These are phyloP conservation scores for Catharanthus roseus DNA, from an alignment of 257 asterid genomes.

Conservation along the genomic window DNA sequence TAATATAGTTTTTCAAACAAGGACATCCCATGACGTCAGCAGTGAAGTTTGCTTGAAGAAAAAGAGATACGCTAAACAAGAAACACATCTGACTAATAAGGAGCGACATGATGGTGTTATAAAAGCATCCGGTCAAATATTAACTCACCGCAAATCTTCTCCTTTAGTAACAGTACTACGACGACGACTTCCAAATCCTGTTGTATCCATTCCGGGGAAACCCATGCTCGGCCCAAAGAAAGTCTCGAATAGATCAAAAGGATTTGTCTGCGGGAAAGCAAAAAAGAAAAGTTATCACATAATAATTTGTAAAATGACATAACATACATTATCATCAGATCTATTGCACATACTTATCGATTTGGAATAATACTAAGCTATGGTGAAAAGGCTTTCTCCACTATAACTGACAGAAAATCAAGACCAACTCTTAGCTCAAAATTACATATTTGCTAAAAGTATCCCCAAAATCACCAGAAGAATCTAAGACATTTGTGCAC, in stretches of 20 bases:
- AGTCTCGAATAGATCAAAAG: conserved; percentile 96
- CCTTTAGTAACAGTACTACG: conserved; percentile 84
- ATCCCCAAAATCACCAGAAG: neutral
- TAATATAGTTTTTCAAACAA: neutral
- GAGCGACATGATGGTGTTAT: neutral
- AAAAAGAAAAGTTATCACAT: conserved; percentile 6
- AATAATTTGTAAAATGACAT: neutral
- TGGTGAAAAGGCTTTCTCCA: neutral
- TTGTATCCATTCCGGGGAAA: conserved; percentile 73
- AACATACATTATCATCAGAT: neutral
- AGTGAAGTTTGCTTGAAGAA: neutral
- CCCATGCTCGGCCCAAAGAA: conserved; percentile 94
- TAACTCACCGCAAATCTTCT: conserved; percentile 95
- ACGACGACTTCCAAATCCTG: conserved; percentile 75
- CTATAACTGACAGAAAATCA: neutral
- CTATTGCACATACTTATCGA: neutral
- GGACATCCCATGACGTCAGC: neutral
- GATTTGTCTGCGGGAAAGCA: conserved; percentile 64
- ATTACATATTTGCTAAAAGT: neutral
- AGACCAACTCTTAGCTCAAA: neutral
- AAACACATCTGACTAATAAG: neutral
- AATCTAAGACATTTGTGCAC: neutral
- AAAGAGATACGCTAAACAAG: neutral
- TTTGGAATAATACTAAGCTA: neutral
- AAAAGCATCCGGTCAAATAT: conserved; percentile 16